Evolutionary conservation across 768 basidiomycete species (phyloP).

Genomic region (Trametes sanguinea): DNA sequence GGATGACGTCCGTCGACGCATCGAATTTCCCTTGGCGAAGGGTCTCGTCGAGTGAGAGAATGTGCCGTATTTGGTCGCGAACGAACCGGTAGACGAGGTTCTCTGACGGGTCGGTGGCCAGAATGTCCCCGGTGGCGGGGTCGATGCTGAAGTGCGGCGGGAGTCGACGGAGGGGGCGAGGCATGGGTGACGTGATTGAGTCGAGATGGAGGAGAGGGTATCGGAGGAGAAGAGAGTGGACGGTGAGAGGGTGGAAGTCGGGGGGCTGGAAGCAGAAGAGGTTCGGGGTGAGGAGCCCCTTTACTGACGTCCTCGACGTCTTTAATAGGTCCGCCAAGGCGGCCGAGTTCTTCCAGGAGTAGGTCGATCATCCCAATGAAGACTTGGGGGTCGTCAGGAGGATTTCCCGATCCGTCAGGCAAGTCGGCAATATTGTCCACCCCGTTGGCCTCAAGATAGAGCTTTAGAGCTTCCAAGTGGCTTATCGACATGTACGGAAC

Average conservation of each 20-base stretch:
- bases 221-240: background rate
- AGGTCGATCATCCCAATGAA: conserved; percentile 1
- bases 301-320: too few species aligned
- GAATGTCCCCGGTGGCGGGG: background rate
- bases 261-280: too few species aligned
- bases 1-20: background rate
- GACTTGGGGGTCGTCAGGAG: conserved; percentile 14
- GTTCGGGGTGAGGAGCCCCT: too few species aligned
- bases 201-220: too few species aligned
- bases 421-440: conserved; percentile 5
- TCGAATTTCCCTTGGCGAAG: background rate
- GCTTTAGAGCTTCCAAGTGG: conserved; percentile 23
- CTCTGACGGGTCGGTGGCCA: background rate
- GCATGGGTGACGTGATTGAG: background rate
- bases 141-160: conserved; percentile 3
- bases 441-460: conserved; percentile 31
- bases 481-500: conserved; percentile 30
- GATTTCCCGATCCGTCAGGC: background rate
- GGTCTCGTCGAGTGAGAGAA: background rate
- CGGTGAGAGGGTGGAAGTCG: too few species aligned
- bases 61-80: conserved; percentile 1
- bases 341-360: too few species aligned
- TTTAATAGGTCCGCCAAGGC: background rate
- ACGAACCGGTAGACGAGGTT: background rate
- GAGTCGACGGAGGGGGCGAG: background rate